A percentile compares a stretch with the other conserved stretches of the same genome.
Conservation (phyloP, 1,284 basidiomycete species). For the Polyporus tsugae region DNA sequence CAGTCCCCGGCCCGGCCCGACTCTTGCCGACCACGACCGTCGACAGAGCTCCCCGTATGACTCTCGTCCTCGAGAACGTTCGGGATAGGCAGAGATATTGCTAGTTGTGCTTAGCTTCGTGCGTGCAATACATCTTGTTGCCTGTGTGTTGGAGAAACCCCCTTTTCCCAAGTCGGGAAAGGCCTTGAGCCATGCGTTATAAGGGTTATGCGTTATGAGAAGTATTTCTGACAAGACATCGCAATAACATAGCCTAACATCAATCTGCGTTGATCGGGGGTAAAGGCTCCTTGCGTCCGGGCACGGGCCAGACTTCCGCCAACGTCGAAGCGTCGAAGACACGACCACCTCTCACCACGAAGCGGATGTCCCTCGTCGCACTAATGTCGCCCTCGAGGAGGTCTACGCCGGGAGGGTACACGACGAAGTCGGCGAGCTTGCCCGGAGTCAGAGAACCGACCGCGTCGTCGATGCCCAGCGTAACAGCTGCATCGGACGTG, state of each 20-base stretch:
- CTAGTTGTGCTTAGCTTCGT: no score
- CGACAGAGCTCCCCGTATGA: no score
- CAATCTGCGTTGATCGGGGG: constrained; percentile 69
- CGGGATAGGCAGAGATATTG: no score
- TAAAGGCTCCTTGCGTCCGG: constrained; percentile 59
- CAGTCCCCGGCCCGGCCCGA: no score
- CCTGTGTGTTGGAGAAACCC: no score
- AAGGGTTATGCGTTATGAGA: no score
- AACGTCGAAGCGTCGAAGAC: constrained; percentile 72
- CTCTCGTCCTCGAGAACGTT: no score
- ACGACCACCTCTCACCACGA: constrained; percentile 68
- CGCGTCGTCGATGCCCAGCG: constrained; percentile 66
- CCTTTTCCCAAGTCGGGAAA: no score
- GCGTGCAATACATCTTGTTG: no score
- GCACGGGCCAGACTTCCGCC: constrained; percentile 73
- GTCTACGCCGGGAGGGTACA: constrained; percentile 67
- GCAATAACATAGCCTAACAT: not conserved
- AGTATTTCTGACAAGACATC: no score
- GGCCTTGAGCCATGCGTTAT: no score
- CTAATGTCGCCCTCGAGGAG: constrained; percentile 61
- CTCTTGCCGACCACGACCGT: no score
- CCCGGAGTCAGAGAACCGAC: constrained; percentile 68
- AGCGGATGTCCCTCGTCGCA: constrained; percentile 55
- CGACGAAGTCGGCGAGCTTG: constrained; percentile 73
- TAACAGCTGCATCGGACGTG: constrained; percentile 66